These are phyloP conservation scores for Peronospora belbahrii DNA, from an alignment of 352 stramenopile genomes.

Conservation along the genomic window DNA sequence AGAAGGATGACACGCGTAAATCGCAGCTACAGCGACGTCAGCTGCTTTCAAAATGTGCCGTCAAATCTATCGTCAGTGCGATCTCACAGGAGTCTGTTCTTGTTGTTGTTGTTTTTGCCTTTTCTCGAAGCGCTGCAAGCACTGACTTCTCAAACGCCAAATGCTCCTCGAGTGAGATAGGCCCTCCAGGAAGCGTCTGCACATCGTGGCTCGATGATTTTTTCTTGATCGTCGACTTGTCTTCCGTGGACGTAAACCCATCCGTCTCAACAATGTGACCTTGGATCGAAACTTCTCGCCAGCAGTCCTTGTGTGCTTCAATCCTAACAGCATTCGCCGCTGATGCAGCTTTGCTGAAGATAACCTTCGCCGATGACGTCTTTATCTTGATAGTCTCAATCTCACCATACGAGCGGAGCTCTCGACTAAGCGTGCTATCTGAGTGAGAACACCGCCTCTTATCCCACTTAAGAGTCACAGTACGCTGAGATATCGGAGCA, in stretches of 20 bases:
- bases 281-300: constrained; percentile 64
- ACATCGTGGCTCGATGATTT: constrained; percentile 8
- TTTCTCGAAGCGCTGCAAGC: constrained; percentile 38
- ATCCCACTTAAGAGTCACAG: constrained; percentile 73
- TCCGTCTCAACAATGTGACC: constrained; percentile 66
- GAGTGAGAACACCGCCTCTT: constrained; percentile 62
- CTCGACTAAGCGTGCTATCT: constrained; percentile 57
- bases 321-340: constrained; percentile 53
- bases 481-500: constrained; percentile 53
- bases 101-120: too few relatives aligned
- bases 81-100: too few relatives aligned
- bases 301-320: constrained; percentile 62
- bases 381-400: constrained; percentile 76
- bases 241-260: constrained; percentile 21
- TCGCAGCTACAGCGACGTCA: neutral
- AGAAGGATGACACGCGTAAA: constrained; percentile 37
- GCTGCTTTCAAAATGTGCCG: neutral
- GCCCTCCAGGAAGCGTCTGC: constrained; percentile 31
- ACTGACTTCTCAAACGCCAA: constrained; percentile 49
- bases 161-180: constrained; percentile 47
- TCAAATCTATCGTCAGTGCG: too few relatives aligned
- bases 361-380: constrained; percentile 52
- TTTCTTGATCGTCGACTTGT: constrained; percentile 11
- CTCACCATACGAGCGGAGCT: constrained; percentile 50
- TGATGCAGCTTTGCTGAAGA: constrained; percentile 39